These are phyloP conservation scores for Shiraia sp. DNA, from an alignment of 2,329 filamentous ascomycete species.

Conservation along the genomic window DNA sequence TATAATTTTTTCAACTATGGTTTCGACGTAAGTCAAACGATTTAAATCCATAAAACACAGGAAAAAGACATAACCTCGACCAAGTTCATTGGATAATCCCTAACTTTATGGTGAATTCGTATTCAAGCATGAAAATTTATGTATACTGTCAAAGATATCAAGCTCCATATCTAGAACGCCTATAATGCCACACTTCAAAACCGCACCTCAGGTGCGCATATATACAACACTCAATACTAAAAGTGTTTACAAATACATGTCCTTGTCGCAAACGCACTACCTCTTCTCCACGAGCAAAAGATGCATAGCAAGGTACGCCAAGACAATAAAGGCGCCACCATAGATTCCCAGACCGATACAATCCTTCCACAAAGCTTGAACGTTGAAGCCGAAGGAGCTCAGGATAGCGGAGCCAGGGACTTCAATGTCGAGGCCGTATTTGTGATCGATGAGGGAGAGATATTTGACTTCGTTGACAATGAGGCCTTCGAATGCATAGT, in stretches of 20 bases:
- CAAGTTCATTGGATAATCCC: too few species aligned
- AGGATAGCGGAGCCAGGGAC: conserved; percentile 93
- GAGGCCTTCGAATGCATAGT: conserved; percentile 93
- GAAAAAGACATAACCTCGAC: too few species aligned
- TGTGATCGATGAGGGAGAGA: conserved; percentile 86
- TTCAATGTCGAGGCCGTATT: conserved; percentile 95
- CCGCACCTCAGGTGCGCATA: too few species aligned
- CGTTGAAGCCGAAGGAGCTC: conserved; percentile 93
- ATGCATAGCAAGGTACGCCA: conserved; percentile 94
- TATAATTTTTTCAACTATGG: too few species aligned
- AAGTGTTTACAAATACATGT: conserved; percentile 1
- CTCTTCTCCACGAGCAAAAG: conserved; percentile 87
- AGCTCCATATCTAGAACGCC: too few species aligned
- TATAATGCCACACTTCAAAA: too few species aligned
- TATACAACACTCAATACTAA: not conserved
- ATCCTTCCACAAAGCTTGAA: conserved; percentile 82
- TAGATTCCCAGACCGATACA: conserved; percentile 81
- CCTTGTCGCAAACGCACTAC: conserved; percentile 45
- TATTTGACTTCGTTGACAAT: conserved; percentile 97
- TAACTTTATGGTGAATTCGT: too few species aligned
- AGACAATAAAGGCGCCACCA: conserved; percentile 77
- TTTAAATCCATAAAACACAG: too few species aligned
- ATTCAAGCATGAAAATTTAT: too few species aligned
- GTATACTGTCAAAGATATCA: too few species aligned
- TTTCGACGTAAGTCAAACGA: too few species aligned